phyloP scores from a whole-genome alignment of 306 rosid genomes.

The Mimosa bimucronata region DNA sequence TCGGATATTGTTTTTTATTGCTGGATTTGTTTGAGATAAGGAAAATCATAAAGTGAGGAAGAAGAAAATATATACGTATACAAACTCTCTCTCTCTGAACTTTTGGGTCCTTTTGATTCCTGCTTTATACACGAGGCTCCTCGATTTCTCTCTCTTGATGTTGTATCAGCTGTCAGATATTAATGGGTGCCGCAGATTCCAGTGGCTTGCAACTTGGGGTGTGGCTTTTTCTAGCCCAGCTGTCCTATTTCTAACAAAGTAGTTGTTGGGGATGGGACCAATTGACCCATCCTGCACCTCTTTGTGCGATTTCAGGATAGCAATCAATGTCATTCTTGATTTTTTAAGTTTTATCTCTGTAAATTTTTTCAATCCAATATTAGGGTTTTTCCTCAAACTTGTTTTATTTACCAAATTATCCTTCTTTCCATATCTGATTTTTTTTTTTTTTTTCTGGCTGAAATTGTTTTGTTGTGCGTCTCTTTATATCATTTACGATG shows the following conservation, averaged over 20 bases:
- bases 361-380: constrained; percentile 37
- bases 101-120: constrained; percentile 13
- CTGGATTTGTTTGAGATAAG: constrained; percentile 2
- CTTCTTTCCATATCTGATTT: not conserved
- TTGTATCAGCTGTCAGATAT: constrained; percentile 57
- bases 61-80: not conserved
- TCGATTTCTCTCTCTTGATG: constrained; percentile 45
- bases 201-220: constrained; percentile 72
- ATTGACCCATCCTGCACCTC: constrained; percentile 61
- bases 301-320: constrained; percentile 59
- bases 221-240: constrained; percentile 70
- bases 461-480: constrained; percentile 9
- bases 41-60: constrained; percentile 5
- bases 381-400: constrained; percentile 34
- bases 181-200: constrained; percentile 67
- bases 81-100: not conserved
- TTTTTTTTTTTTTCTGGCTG: constrained; percentile 1
- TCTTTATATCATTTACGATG: not conserved
- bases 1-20: not conserved
- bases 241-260: constrained; percentile 61
- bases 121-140: constrained; percentile 14
- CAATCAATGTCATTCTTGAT: constrained; percentile 71
- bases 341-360: constrained; percentile 53
- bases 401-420: constrained; percentile 10
- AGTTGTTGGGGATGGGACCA: constrained; percentile 91